Base-by-base conservation (phyloP, 768 basidiomycete genomes). In the Gloeostereum incarnatum region DNA sequence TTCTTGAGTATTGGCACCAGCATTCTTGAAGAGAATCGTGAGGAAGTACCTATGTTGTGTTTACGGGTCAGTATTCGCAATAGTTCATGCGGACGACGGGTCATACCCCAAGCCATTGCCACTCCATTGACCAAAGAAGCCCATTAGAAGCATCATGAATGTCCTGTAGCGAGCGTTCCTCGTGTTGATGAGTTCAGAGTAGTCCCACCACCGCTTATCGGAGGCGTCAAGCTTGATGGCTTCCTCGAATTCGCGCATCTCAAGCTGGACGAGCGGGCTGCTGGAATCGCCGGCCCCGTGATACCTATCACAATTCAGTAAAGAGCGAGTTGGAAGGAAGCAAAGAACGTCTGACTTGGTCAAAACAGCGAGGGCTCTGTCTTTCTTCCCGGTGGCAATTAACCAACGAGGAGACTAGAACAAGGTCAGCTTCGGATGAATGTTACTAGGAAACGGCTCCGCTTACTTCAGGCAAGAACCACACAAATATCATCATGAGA, bases 121-220 rank as follows among this genome's bases (percentile, higher is more conserved):
- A 19, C 56, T 59, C 56, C 61, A 62, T 46, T 63, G 63, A 11
- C 69, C 73, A 40, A 73, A 73, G 46, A 75, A 62, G 11, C 68
- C 68, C 62, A 77, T 72, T 36, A 74, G 53, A 16, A 74, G 44
- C 51, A 73, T 63, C 62, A 70, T 62, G 38, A 58, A 61, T 9
- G 59, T 66, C 39, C 71, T 54, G 46, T 66, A 71, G 27, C 69
- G 59, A 6, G 65, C 64, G 40, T 66, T 69, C 16, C 53, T 48
- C n/a, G 64, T 70, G 35, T 60, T 62, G 51, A 73, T 62, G 22
- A 73, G 61, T 27, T 61, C 70, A 3, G 61, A 62, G 49, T 71
- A 76, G 51, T 77, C 64, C 63, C 66, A 69, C 74, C 73, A 76
- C 35, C 69, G 59, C 50, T 77, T 77, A 49, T 75, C 73, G 10